phyloP scores from a whole-genome alignment of 768 basidiomycete species.

The Panellus pusillus region DNA sequence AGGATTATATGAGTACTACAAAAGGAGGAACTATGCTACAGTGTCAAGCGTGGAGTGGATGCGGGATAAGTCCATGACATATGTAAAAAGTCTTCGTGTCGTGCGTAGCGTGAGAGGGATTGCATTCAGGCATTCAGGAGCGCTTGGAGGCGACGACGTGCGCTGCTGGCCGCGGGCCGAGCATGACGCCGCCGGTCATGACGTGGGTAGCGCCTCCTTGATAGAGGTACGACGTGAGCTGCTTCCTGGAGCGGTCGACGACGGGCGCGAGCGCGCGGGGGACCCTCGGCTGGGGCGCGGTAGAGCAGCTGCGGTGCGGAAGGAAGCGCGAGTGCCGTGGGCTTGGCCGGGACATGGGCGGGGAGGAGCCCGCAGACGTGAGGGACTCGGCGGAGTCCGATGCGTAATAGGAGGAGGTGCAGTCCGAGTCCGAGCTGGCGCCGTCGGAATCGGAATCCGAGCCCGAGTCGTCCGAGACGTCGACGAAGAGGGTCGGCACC shows the following conservation, averaged over 20 bases:
- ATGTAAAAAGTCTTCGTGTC: no score
- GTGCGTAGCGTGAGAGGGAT: no score
- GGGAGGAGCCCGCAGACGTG: slow-evolving; percentile 11
- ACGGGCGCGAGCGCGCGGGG: neutral
- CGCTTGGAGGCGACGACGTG: neutral
- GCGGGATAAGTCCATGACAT: no score
- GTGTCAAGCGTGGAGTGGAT: no score
- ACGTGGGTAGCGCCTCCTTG: slow-evolving; percentile 14
- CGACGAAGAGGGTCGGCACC: neutral
- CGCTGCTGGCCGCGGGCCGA: neutral
- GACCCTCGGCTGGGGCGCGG: neutral
- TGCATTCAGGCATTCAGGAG: neutral
- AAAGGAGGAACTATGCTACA: no score
- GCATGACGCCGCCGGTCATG: slow-evolving; percentile 20
- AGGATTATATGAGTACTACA: neutral
- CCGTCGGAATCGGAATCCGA: neutral
- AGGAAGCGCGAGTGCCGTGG: slow-evolving; percentile 4
- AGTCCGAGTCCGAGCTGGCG: neutral
- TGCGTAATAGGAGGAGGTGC: neutral
- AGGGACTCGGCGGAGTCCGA: slow-evolving; percentile 8
- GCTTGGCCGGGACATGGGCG: slow-evolving; percentile 3
- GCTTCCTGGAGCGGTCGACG: slow-evolving; percentile 1
- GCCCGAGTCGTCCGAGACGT: neutral
- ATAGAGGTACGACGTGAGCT: slow-evolving; percentile 15
- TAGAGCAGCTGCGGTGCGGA: neutral